Base-by-base conservation (phyloP, 1,139 yeast species). In the Spencermartinsiella ligniputridi region DNA sequence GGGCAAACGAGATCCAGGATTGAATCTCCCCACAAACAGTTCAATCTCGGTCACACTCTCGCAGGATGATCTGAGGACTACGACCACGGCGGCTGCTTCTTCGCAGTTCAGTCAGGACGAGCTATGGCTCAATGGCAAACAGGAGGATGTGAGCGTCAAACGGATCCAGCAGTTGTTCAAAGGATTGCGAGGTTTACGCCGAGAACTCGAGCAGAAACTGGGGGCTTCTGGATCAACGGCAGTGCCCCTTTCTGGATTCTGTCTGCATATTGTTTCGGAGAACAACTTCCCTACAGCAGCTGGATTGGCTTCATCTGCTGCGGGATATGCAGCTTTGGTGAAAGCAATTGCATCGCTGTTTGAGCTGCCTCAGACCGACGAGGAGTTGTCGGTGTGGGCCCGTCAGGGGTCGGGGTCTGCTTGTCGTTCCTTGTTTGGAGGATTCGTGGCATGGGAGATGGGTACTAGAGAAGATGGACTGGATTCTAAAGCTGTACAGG, bases 271-370 rank as follows among this genome's bases (percentile, higher is more conserved):
- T 56, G 95, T 87, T 3, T 83, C 95, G 17, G 96, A 88, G 63
- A 92, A 92, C 72, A 94, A 94, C 69, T 92, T 92, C 75, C 99
- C 99, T 41, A 92, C 98, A 20, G 98, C 98, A 33, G 98, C 98
- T 13, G 98, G 98, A 2, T 76, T 92, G 54, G 98, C 98, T 0
- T 88, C 97, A 0, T 85, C 96, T 6, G 98, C 98, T 9, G 97
- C 97, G 9, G 99, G 99, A 0, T 90, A 89, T 66, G 97, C 98
- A 40, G 98, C 98, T 3, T 75, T 92, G 53, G 95, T 92, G 25
- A 78, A 79, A 40, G 89, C 97, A 21, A 79, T 92, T 60, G 90
- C 98, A 19, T 76, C 76, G 60, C 74, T 92, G 49, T 92, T 80
- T 67, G 66, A 85, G 64, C 78, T 94, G 49, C 95, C 95, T 16